Evolutionary conservation across 805 yeast species (phyloP).

Genomic region (Maudiozyma pseudohumilis): DNA sequence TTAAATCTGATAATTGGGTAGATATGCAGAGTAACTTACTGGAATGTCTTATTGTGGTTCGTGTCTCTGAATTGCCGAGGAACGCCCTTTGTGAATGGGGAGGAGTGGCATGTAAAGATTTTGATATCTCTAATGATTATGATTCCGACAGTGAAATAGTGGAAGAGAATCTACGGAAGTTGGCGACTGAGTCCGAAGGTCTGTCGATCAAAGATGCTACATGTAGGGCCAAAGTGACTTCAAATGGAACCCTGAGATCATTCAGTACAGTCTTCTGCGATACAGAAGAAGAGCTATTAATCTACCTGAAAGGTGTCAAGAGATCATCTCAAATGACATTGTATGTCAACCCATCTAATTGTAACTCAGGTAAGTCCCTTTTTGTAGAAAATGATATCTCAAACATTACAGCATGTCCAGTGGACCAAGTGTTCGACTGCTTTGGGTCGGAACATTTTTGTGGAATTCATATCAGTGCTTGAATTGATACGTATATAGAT

Average conservation of each 20-base stretch:
- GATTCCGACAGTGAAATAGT: constrained; percentile 29
- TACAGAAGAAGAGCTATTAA: constrained; percentile 6
- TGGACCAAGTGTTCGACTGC: constrained; percentile 19
- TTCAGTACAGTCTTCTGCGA: constrained; percentile 18
- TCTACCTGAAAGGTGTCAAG: neutral
- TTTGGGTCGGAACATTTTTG: constrained; percentile 12
- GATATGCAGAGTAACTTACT: constrained; percentile 18
- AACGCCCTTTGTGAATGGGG: constrained; percentile 68
- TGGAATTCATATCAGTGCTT: constrained; percentile 12
- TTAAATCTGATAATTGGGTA: constrained; percentile 16
- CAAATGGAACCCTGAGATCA: constrained; percentile 2
- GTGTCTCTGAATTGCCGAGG: constrained; percentile 51
- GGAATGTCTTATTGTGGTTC: constrained; percentile 38
- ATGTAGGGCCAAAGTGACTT: neutral
- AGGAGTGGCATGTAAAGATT: constrained; percentile 43
- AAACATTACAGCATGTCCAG: constrained; percentile 11
- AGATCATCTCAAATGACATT: constrained; percentile 11
- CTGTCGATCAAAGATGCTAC: neutral
- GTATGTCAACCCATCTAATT: constrained; percentile 10
- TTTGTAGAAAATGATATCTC: neutral
- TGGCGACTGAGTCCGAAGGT: neutral
- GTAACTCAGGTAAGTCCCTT: neutral
- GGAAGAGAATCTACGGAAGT: neutral
- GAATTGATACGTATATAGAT: neutral
- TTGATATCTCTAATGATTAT: constrained; percentile 30